Evolutionary conservation across 805 yeast species (phyloP), one percentile per base, ranked within the genome.

Genomic region (Candida insectalens): DNA sequence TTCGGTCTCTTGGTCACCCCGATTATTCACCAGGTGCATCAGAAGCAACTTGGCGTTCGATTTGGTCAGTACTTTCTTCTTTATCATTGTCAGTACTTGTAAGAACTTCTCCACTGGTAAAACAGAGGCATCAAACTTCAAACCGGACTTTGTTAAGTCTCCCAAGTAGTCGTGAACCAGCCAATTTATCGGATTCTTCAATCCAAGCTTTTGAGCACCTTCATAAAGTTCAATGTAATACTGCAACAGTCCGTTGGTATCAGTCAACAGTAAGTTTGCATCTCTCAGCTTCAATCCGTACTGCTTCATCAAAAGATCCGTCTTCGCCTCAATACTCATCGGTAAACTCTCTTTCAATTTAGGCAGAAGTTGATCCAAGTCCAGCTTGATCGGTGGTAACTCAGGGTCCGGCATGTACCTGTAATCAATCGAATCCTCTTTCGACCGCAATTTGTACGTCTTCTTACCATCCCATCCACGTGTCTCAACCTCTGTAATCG

Each of bases 361-460:
- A 2, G 67, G 62, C 0, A 58, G 44, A 0, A 68, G 47, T 4
- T 78, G 66, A 0, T 50, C 49, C 2, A 57, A 36, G 25, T 69
- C 60, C 3, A 89, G 51, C 12, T 47, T 38, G 4, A 88, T 57
- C 1, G 59, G 54, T 0, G 92, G 87, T 20, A 92, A 59, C 53
- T 92, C 98, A 2, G 94, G 83, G 53, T 92, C 98, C 0, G 97
- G 96, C 69, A 89, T 79, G 51, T 87, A 92, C 46, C 97, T 64
- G 56, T 92, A 92, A 55, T 92, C 98, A 9, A 83, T 69, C 0
- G 83, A 71, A 26, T 72, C 71, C 52, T 89, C 96, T 48, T 92
- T 92, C 3, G 72, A 64, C 50, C 98, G 71, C 32, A 81, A 58
- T 32, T 70, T 65, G 29, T 68, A 63, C 0, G 97, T 89, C 27